Percentiles rank a stretch among this genome's conserved stretches.
phyloP scores from a whole-genome alignment of 352 stramenopile species.

The Phytophthora vignae region DNA sequence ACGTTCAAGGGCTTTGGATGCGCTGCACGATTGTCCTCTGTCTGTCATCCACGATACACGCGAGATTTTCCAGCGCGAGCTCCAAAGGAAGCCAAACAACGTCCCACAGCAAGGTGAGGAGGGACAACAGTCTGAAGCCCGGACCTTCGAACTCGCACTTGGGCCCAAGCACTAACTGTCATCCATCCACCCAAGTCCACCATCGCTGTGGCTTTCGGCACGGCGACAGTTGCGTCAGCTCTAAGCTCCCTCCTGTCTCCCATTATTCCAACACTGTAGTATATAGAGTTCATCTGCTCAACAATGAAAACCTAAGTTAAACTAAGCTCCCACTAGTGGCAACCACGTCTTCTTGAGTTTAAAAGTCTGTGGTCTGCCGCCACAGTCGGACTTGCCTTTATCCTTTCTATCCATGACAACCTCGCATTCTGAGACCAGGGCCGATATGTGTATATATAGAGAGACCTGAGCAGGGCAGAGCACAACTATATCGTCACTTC shows the following conservation, averaged over 20 bases:
- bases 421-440: background rate
- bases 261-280: too few relatives aligned
- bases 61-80: constrained; percentile 6
- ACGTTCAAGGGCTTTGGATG: constrained; percentile 20
- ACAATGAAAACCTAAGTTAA: too few relatives aligned
- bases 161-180: background rate
- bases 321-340: too few relatives aligned
- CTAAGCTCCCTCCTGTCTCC: background rate
- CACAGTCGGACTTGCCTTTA: background rate
- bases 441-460: background rate
- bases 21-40: constrained; percentile 23
- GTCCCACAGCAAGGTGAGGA: background rate
- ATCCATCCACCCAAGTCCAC: constrained; percentile 1
- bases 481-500: background rate
- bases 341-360: too few relatives aligned
- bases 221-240: background rate
- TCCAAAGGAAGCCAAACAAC: constrained; percentile 9
- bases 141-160: background rate
- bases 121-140: background rate
- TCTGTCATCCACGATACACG: constrained; percentile 16
- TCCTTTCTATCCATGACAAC: background rate
- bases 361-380: too few relatives aligned
- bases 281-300: too few relatives aligned
- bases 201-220: constrained; percentile 6
- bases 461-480: background rate